Conservation (phyloP, 139 green algal species). For the Nannochloris sp. region DNA sequence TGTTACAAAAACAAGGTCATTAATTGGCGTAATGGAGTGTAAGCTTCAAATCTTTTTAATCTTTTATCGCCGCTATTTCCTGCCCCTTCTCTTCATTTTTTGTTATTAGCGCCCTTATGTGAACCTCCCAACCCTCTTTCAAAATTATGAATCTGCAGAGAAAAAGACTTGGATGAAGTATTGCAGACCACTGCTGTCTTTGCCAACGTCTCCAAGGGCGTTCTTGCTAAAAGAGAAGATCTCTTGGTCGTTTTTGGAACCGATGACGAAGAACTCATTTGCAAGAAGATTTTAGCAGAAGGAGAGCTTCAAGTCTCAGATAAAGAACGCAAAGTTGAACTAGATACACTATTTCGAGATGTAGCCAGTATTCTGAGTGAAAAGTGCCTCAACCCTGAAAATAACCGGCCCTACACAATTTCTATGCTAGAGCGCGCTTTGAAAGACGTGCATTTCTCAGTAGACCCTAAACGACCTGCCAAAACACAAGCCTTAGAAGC, state of each 20-base stretch:
- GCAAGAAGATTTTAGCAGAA: conserved; percentile 76
- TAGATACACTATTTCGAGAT: conserved; percentile 82
- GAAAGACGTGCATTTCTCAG: conserved; percentile 84
- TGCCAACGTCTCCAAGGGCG: conserved; percentile 90
- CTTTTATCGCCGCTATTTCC: background rate
- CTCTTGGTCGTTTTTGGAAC: conserved; percentile 86
- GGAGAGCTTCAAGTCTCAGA: conserved; percentile 95
- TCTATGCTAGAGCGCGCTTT: conserved; percentile 91
- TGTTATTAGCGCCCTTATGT: background rate
- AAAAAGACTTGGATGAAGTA: conserved; percentile 97
- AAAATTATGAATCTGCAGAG: conserved; percentile 44
- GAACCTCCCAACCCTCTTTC: background rate
- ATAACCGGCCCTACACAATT: conserved; percentile 84
- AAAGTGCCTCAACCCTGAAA: conserved; percentile 89
- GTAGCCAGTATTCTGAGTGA: conserved; percentile 68
- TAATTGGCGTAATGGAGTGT: conserved; percentile 84
- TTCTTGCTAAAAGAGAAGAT: conserved; percentile 86
- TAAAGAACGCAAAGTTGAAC: conserved; percentile 85
- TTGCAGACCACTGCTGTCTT: conserved; percentile 93
- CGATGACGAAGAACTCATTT: conserved; percentile 73
- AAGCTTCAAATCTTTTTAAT: conserved; percentile 17
- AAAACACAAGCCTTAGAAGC: conserved; percentile 93
- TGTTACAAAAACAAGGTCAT: conserved; percentile 99
- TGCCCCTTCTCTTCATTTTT: background rate
- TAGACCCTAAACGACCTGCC: conserved; percentile 81